Evolutionary conservation across 495 filamentous ascomycete genomes (phyloP).

Genomic region (Podospora didyma): DNA sequence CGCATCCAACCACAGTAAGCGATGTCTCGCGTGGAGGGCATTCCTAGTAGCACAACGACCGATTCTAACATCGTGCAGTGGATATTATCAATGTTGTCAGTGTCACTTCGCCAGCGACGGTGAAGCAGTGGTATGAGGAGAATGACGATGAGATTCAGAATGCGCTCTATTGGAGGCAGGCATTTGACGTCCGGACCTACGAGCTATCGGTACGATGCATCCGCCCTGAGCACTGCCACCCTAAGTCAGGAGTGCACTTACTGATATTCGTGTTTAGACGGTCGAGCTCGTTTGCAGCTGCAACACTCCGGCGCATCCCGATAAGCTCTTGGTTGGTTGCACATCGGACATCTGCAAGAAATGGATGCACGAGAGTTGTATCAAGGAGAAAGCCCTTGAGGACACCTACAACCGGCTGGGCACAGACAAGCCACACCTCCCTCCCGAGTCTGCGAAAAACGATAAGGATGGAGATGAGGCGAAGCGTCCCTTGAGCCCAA

Average conservation of each 20-base stretch:
- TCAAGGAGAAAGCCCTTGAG: constrained; percentile 48
- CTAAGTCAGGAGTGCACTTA: constrained; percentile 2
- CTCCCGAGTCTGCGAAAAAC: constrained; percentile 31
- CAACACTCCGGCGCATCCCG: constrained; percentile 58
- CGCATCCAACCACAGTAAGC: constrained; percentile 70
- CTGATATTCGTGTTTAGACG: constrained; percentile 32
- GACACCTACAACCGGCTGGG: constrained; percentile 44
- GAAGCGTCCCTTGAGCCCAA: constrained; percentile 40
- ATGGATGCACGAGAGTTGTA: constrained; percentile 63
- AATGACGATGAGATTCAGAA: constrained; percentile 55
- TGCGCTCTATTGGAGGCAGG: constrained; percentile 63
- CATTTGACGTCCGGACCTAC: constrained; percentile 51
- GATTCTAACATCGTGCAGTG: constrained; percentile 28
- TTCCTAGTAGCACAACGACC: constrained; percentile 20
- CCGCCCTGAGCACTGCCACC: not conserved
- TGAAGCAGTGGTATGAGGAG: constrained; percentile 55
- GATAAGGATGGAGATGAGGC: constrained; percentile 31
- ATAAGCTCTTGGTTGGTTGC: constrained; percentile 56
- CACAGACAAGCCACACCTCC: constrained; percentile 39
- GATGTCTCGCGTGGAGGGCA: not conserved
- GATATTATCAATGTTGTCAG: constrained; percentile 52
- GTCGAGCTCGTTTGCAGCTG: constrained; percentile 59
- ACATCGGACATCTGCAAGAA: constrained; percentile 50
- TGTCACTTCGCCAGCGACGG: constrained; percentile 42
- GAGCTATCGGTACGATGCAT: constrained; percentile 52